Evolutionary conservation across 2,329 filamentous ascomycete genomes (phyloP).

Genomic region (Diplodia intermedia): DNA sequence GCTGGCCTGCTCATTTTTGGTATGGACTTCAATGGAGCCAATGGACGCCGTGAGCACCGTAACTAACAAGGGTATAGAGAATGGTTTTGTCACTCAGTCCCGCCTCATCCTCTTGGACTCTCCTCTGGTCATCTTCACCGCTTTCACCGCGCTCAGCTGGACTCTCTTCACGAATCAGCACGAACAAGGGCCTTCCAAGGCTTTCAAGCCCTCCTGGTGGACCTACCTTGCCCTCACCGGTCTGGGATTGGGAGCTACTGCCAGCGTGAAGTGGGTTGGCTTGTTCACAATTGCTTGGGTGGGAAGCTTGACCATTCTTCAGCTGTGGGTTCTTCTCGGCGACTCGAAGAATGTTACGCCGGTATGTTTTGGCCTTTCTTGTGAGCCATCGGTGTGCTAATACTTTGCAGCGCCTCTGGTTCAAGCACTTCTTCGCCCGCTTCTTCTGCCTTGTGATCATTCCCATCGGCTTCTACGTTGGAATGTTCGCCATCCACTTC

Average conservation of each 20-base stretch:
- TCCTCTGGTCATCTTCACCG: constrained; percentile 90
- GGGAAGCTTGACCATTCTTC: constrained; percentile 84
- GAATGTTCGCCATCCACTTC: constrained; percentile 98
- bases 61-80: constrained; percentile 67
- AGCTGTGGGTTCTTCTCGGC: constrained; percentile 94
- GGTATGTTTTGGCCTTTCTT: constrained; percentile 53
- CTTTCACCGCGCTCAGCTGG: constrained; percentile 88
- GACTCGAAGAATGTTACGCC: constrained; percentile 85
- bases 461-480: constrained; percentile 88
- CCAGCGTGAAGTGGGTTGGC: constrained; percentile 98
- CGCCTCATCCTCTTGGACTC: constrained; percentile 96
- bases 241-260: constrained; percentile 84
- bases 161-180: constrained; percentile 96
- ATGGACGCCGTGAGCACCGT: not conserved
- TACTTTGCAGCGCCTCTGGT: constrained; percentile 70
- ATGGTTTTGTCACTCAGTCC: constrained; percentile 92
- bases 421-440: constrained; percentile 93
- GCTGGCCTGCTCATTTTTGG: constrained; percentile 89
- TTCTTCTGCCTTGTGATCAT: constrained; percentile 91
- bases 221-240: constrained; percentile 93
- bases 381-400: constrained; percentile 29
- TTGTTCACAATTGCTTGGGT: constrained; percentile 99
- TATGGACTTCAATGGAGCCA: constrained; percentile 47
- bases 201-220: constrained; percentile 93
- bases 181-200: constrained; percentile 85